These are phyloP conservation scores for Solanum corneliomulleri DNA, from an alignment of 257 asterid genomes.

Conservation along the genomic window DNA sequence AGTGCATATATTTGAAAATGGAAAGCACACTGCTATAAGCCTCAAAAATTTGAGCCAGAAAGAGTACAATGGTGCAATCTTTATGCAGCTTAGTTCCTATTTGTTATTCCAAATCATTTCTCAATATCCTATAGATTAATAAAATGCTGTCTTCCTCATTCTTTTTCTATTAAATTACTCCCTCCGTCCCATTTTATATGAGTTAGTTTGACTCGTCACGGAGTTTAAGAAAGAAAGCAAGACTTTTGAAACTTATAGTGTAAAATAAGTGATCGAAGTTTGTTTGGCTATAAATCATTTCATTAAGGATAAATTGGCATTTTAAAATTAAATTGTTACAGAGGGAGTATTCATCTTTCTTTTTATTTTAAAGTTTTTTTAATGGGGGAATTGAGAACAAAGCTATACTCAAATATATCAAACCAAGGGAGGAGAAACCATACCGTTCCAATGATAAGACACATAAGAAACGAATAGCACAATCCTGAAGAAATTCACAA, in stretches of 20 bases:
- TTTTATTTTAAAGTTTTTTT: not conserved
- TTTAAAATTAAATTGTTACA: not conserved
- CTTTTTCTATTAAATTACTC: not conserved
- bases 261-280: not conserved
- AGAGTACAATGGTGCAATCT: not conserved
- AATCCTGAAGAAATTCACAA: slow-evolving; percentile 91
- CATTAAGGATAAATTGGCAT: not conserved
- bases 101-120: not conserved
- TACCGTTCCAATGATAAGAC: slow-evolving; percentile 94
- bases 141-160: not conserved
- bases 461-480: slow-evolving; percentile 97
- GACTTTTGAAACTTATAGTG: not conserved
- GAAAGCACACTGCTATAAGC: not conserved
- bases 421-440: slow-evolving; percentile 9
- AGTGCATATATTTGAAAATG: not conserved
- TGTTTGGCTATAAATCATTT: not conserved
- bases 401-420: not conserved
- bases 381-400: not conserved
- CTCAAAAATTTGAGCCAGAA: not conserved
- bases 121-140: not conserved
- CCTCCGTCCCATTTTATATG: not conserved
- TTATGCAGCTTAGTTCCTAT: not conserved
- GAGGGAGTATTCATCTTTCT: not conserved
- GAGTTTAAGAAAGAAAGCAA: too few relatives aligned
- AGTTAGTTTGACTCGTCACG: not conserved